Evolutionary conservation across 129 eudicot species (phyloP).

Genomic region (Artemisia argyi): DNA sequence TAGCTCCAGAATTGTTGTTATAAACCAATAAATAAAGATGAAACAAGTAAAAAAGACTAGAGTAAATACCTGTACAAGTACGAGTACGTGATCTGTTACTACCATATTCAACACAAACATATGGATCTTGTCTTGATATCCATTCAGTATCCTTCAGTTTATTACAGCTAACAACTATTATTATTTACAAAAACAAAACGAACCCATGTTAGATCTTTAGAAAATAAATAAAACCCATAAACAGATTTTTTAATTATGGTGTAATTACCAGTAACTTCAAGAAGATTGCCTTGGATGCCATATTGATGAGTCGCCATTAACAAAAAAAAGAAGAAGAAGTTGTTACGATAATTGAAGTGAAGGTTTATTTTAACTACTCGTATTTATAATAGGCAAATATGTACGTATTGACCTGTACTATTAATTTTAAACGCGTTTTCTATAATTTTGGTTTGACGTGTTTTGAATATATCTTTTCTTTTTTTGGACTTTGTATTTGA

Average conservation of each 20-base stretch:
- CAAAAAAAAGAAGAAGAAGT: neutral
- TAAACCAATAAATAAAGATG: too few relatives aligned
- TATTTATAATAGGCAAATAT: too few relatives aligned
- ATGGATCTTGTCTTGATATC: slow-evolving; percentile 48
- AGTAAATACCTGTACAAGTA: slow-evolving; percentile 56
- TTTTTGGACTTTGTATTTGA: too few relatives aligned
- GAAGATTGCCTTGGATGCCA: slow-evolving; percentile 86
- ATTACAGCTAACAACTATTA: slow-evolving; percentile 63
- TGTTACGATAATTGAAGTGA: neutral
- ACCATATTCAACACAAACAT: slow-evolving; percentile 72
- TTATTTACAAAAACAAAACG: neutral
- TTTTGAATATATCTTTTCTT: too few relatives aligned
- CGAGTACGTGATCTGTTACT: slow-evolving; percentile 66
- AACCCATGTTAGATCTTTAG: slow-evolving; percentile 4
- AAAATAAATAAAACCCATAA: neutral
- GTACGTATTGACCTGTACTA: neutral
- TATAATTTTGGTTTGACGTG: neutral
- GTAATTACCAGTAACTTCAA: slow-evolving; percentile 81
- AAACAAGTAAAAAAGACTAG: too few relatives aligned
- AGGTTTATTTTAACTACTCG: neutral
- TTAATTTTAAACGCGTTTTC: neutral
- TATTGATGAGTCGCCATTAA: slow-evolving; percentile 44
- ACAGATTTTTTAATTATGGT: neutral
- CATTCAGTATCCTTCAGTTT: slow-evolving; percentile 54
- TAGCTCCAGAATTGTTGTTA: too few relatives aligned